Conservation (phyloP, 73 alveolate species). For the Stentor roeselii region DNA sequence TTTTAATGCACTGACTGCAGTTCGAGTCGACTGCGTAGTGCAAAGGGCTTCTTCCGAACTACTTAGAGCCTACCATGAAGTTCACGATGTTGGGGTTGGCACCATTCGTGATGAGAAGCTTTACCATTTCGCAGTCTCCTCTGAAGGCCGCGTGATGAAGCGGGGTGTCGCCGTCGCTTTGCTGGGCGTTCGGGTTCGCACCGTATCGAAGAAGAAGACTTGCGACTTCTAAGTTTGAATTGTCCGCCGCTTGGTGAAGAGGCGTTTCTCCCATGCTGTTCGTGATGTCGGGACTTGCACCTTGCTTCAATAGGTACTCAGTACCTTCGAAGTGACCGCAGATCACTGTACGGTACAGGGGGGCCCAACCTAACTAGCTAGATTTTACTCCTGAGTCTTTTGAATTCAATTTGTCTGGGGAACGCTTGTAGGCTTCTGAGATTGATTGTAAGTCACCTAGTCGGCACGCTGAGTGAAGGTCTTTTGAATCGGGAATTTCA, state of each 20-base stretch:
- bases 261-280: constrained; percentile 67
- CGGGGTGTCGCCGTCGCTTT: constrained; percentile 72
- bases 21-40: constrained; percentile 22
- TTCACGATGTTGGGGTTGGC: constrained; percentile 61
- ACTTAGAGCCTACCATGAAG: too few species aligned
- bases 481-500: constrained; percentile 12
- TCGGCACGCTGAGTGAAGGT: constrained; percentile 29
- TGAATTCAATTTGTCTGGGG: constrained; percentile 7
- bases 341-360: constrained; percentile 25
- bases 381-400: too few species aligned
- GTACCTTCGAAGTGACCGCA: constrained; percentile 31
- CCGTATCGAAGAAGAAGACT: constrained; percentile 58
- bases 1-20: background rate
- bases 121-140: constrained; percentile 60
- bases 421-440: background rate
- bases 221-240: constrained; percentile 59
- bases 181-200: constrained; percentile 62
- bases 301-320: constrained; percentile 15
- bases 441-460: constrained; percentile 27
- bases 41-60: constrained; percentile 31
- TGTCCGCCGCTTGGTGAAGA: constrained; percentile 76
- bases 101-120: constrained; percentile 45
- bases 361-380: constrained; percentile 26
- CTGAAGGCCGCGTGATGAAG: constrained; percentile 67
- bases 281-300: constrained; percentile 59